Conservation (phyloP, 805 yeast genomes). For the Phaffomyces antillensis region DNA sequence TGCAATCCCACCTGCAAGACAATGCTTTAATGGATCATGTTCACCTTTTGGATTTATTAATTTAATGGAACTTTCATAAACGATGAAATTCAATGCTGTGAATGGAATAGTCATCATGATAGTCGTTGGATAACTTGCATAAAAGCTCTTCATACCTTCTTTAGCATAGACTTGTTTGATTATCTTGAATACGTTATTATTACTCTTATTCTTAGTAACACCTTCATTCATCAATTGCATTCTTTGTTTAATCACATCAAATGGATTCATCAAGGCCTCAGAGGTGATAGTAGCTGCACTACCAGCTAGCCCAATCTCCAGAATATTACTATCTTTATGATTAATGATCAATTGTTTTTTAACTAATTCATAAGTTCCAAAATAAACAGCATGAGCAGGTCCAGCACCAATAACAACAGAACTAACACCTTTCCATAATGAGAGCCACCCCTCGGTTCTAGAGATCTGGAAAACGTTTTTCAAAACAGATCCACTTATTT, state of each 20-base stretch:
- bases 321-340: conserved; percentile 55
- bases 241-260: conserved; percentile 91
- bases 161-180: conserved; percentile 17
- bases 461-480: conserved; percentile 65
- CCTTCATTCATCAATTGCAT: conserved; percentile 55
- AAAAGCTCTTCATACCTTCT: conserved; percentile 76
- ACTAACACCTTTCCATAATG: conserved; percentile 91
- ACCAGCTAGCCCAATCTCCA: conserved; percentile 82
- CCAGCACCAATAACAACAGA: conserved; percentile 95
- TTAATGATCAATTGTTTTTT: conserved; percentile 28
- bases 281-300: conserved; percentile 87
- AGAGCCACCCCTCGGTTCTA: conserved; percentile 76
- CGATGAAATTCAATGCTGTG: conserved; percentile 88
- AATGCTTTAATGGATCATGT: conserved; percentile 90
- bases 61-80: conserved; percentile 75
- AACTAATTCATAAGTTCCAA: conserved; percentile 81
- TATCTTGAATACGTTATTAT: conserved; percentile 4
- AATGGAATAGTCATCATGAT: conserved; percentile 87
- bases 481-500: conserved; percentile 25
- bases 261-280: conserved; percentile 96
- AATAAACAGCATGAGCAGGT: conserved; percentile 98
- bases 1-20: conserved; percentile 86
- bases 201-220: neutral
- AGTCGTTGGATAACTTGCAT: conserved; percentile 93
- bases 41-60: conserved; percentile 66